Conservation (phyloP, 495 filamentous ascomycete species). For the Astrocystis sublimbata region DNA sequence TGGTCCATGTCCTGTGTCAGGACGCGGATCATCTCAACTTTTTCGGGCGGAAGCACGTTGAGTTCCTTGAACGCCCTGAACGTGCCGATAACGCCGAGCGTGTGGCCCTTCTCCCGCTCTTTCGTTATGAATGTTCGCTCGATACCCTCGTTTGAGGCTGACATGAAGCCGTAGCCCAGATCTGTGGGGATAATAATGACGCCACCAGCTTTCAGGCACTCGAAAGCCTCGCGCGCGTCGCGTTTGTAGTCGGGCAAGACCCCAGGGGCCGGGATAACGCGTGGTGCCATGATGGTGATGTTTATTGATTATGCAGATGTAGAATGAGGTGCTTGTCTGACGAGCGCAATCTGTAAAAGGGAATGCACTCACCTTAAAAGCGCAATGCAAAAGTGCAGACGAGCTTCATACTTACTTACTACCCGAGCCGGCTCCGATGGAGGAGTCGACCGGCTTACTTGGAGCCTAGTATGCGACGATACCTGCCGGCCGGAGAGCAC, state of each 20-base stretch:
- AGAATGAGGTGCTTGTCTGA: not conserved
- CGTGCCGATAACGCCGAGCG: conserved; percentile 31
- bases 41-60: conserved; percentile 18
- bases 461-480: too few species aligned
- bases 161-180: conserved; percentile 38
- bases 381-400: too few species aligned
- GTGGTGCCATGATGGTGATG: conserved; percentile 7
- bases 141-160: conserved; percentile 22
- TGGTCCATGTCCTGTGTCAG: conserved; percentile 32
- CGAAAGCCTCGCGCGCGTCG: conserved; percentile 28
- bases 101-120: conserved; percentile 25
- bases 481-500: not conserved
- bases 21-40: conserved; percentile 31
- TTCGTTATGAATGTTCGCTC: conserved; percentile 29
- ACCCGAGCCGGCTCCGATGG: conserved; percentile 4
- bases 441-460: not conserved
- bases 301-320: not conserved
- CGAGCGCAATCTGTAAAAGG: not conserved
- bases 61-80: conserved; percentile 27
- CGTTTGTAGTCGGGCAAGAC: conserved; percentile 23
- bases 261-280: conserved; percentile 19
- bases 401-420: not conserved
- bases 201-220: conserved; percentile 27
- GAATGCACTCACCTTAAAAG: not conserved
- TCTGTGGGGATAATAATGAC: conserved; percentile 29